A percentile compares a stretch with the other conserved stretches of the same genome.
Evolutionary conservation across 2,329 filamentous ascomycete genomes (phyloP).

Genomic region (Fusarium vanettenii): DNA sequence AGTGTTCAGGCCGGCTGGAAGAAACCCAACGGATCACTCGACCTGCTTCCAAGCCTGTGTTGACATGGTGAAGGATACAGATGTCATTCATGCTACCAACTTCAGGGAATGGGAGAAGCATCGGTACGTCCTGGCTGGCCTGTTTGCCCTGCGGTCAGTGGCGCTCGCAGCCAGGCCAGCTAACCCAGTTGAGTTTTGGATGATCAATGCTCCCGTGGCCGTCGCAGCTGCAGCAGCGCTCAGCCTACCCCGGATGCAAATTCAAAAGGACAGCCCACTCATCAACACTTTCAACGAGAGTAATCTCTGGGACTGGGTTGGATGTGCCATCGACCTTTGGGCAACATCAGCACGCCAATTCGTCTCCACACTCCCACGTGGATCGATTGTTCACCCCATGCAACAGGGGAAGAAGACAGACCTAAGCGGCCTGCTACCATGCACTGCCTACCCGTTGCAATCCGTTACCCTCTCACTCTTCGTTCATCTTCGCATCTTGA

Average conservation of each 20-base stretch:
- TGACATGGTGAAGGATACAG: not conserved
- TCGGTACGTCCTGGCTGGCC: rapidly evolving
- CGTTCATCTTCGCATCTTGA: not conserved
- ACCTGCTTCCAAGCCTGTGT: conserved; percentile 9
- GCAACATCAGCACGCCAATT: too few relatives aligned
- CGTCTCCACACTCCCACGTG: too few relatives aligned
- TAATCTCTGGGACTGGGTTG: not conserved
- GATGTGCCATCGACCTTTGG: not conserved
- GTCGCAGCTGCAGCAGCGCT: not conserved
- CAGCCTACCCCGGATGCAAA: not conserved
- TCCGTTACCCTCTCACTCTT: not conserved
- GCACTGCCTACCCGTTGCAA: not conserved
- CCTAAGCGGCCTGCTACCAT: too few relatives aligned
- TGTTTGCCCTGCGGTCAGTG: not conserved
- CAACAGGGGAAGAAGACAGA: not conserved
- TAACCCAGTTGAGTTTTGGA: not conserved
- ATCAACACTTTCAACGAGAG: not conserved
- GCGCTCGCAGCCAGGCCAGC: too few relatives aligned
- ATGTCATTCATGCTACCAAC: conserved; percentile 3
- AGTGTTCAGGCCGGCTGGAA: not conserved
- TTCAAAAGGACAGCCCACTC: not conserved
- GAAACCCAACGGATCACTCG: not conserved
- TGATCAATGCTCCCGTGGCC: not conserved
- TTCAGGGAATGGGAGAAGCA: not conserved
- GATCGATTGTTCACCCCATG: not conserved